Percentiles rank a stretch among this genome's conserved stretches.
Evolutionary conservation across 352 stramenopile genomes (phyloP).

Genomic region (Globisporangium iwayamae): DNA sequence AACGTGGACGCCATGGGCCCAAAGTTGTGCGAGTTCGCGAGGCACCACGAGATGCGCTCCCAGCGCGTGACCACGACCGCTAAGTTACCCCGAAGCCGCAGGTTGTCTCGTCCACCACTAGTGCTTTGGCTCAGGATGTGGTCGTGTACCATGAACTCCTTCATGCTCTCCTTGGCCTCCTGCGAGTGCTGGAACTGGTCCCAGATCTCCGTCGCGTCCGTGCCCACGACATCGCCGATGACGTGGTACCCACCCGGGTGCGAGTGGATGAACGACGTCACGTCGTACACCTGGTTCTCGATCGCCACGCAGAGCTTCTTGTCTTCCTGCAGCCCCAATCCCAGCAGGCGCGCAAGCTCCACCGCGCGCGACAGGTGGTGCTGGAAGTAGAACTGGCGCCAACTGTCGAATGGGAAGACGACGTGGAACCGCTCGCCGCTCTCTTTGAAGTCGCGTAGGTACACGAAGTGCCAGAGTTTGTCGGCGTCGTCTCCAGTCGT

Average conservation of each 20-base stretch:
- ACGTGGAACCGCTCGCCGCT: slow-evolving; percentile 40
- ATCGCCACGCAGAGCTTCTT: slow-evolving; percentile 56
- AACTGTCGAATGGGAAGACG: slow-evolving; percentile 52
- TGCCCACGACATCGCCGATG: slow-evolving; percentile 66
- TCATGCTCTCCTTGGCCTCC: slow-evolving; percentile 61
- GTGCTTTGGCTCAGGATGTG: slow-evolving; percentile 22
- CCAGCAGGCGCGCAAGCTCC: slow-evolving; percentile 45
- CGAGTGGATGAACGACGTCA: slow-evolving; percentile 60
- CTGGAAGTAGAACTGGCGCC: slow-evolving; percentile 70
- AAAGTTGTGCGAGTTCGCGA: slow-evolving; percentile 51
- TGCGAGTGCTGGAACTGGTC: slow-evolving; percentile 66
- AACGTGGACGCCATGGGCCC: slow-evolving; percentile 41
- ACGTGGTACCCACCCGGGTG: slow-evolving; percentile 70
- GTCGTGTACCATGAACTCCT: slow-evolving; percentile 55
- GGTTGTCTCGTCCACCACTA: not conserved
- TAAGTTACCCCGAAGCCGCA: slow-evolving; percentile 32
- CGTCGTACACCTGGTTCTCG: slow-evolving; percentile 60
- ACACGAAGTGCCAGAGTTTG: slow-evolving; percentile 48
- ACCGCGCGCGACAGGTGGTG: slow-evolving; percentile 64
- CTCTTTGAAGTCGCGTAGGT: slow-evolving; percentile 52
- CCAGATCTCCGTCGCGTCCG: slow-evolving; percentile 63
- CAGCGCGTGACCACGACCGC: slow-evolving; percentile 32
- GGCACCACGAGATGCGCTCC: slow-evolving; percentile 53
- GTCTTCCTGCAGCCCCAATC: slow-evolving; percentile 27
- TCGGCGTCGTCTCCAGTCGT: slow-evolving; percentile 31